Evolutionary conservation across 176 grass and related monocot species (phyloP).

Genomic region (Hyparrhenia diplandra): DNA sequence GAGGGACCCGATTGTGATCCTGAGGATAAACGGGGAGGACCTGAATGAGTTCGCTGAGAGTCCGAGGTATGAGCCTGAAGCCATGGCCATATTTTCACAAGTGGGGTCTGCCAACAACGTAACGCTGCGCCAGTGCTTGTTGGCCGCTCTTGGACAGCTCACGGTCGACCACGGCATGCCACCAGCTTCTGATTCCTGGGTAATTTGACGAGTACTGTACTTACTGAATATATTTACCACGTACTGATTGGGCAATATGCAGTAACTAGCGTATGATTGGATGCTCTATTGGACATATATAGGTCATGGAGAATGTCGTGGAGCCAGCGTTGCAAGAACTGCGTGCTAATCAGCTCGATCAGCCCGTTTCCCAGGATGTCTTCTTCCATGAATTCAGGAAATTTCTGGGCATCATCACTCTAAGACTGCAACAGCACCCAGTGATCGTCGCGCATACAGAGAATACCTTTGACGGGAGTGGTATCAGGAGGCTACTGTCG

Average conservation of each 20-base stretch:
- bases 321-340: constrained; percentile 51
- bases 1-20: constrained; percentile 77
- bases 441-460: constrained; percentile 81
- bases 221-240: not conserved
- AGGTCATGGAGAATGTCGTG: constrained; percentile 64
- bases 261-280: not conserved
- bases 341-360: constrained; percentile 36
- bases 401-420: constrained; percentile 30
- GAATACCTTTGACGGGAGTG: constrained; percentile 86
- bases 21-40: constrained; percentile 88
- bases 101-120: constrained; percentile 23
- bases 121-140: constrained; percentile 39
- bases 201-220: constrained; percentile 3
- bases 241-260: not conserved
- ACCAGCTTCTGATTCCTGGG: constrained; percentile 68
- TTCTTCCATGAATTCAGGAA: constrained; percentile 70
- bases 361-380: constrained; percentile 43
- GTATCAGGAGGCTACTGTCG: constrained; percentile 50
- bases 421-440: constrained; percentile 52
- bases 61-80: constrained; percentile 47
- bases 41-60: constrained; percentile 61
- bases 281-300: not conserved
- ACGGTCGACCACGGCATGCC: constrained; percentile 87
- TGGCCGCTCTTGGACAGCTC: constrained; percentile 48
- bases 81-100: constrained; percentile 49